These are phyloP conservation scores for Wickerhamiella brachini DNA, from an alignment of 805 yeast species.

Conservation along the genomic window DNA sequence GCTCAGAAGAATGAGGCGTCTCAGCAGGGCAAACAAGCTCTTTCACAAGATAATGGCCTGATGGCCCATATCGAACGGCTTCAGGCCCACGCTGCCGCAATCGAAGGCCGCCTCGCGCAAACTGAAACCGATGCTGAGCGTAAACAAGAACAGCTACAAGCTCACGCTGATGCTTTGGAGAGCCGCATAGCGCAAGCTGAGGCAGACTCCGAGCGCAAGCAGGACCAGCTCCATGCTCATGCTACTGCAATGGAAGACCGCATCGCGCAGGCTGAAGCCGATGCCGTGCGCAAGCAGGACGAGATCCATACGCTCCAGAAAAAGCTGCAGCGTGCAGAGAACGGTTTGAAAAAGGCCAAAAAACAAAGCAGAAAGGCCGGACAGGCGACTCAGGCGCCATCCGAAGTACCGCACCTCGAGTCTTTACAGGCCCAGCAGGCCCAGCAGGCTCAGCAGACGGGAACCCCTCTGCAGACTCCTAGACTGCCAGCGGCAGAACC, in stretches of 20 bases:
- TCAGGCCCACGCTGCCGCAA: no score
- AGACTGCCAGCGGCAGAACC: neutral
- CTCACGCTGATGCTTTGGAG: no score
- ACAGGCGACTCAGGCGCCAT: neutral
- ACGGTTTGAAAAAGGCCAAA: neutral
- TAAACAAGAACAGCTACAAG: no score
- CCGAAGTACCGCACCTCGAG: no score
- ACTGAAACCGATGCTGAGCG: no score
- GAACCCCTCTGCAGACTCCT: no score
- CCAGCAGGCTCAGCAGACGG: no score
- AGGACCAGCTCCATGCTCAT: neutral
- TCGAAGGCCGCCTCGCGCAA: no score
- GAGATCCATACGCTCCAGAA: neutral
- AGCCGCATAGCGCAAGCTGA: neutral
- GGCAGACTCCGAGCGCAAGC: neutral
- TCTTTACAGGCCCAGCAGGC: no score
- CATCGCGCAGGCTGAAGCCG: neutral
- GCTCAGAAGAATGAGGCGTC: no score
- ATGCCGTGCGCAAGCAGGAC: neutral
- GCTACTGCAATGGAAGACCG: no score
- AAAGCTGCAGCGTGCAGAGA: neutral
- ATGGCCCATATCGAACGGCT: neutral
- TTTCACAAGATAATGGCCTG: neutral
- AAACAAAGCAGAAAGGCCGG: neutral
- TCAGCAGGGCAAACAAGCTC: no score